Evolutionary conservation across 176 grass and related monocot genomes (phyloP).

Genomic region (Cenchrus purpureus): DNA sequence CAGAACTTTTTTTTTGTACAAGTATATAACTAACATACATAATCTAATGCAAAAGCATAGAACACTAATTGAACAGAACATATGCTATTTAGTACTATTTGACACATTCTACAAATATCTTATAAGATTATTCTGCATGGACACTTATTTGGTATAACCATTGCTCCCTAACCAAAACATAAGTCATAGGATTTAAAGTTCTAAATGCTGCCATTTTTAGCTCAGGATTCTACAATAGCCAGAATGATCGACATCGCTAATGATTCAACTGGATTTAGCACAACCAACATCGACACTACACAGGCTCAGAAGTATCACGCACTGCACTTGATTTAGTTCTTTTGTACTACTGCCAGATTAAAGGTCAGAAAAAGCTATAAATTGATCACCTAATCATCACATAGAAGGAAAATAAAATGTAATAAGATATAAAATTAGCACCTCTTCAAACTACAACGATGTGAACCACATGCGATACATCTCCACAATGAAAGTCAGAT

Average conservation of each 20-base stretch:
- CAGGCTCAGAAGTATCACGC: not conserved
- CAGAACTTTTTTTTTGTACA: not conserved
- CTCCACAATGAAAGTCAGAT: constrained; percentile 41
- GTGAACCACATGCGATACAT: constrained; percentile 39
- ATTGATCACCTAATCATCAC: not conserved
- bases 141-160: not conserved
- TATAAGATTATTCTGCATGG: not conserved
- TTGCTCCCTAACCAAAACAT: not conserved
- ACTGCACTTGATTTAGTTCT: not conserved
- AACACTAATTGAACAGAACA: not conserved
- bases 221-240: not conserved
- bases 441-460: constrained; percentile 26
- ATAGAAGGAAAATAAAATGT: not conserved
- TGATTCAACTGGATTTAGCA: constrained; percentile 20
- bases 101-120: not conserved
- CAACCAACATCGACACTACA: not conserved
- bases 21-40: not conserved
- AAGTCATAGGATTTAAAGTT: not conserved
- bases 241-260: not conserved
- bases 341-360: not conserved
- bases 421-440: constrained; percentile 33
- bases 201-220: not conserved
- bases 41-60: not conserved
- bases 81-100: not conserved
- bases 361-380: not conserved